phyloP scores from a whole-genome alignment of 1,139 yeast genomes.

The Suhomyces anneliseae region DNA sequence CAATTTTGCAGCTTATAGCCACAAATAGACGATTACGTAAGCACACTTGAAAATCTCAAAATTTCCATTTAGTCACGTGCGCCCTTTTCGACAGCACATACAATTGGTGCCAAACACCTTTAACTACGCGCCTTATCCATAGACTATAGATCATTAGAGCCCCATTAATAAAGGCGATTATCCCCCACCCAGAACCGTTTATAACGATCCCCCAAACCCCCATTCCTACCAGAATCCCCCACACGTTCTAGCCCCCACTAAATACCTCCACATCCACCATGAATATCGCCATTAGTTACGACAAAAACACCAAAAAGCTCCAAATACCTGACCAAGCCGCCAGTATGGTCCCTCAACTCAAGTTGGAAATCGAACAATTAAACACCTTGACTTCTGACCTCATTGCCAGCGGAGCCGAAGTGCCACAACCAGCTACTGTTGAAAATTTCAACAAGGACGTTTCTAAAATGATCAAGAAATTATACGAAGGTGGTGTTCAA shows the following conservation, averaged over 20 bases:
- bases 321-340: slow-evolving; percentile 25
- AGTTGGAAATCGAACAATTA: slow-evolving; percentile 58
- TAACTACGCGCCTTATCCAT: neutral
- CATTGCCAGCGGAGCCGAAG: slow-evolving; percentile 59
- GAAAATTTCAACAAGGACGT: slow-evolving; percentile 57
- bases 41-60: neutral
- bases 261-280: slow-evolving; percentile 10
- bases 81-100: neutral
- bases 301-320: slow-evolving; percentile 31
- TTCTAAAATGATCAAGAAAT: slow-evolving; percentile 65
- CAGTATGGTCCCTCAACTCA: slow-evolving; percentile 28
- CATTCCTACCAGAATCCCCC: neutral
- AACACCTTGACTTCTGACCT: slow-evolving; percentile 63
- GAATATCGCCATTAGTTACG: slow-evolving; percentile 28
- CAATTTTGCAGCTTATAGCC: slow-evolving; percentile 5
- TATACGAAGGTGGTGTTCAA: slow-evolving; percentile 71
- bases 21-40: slow-evolving; percentile 6
- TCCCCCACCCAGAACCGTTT: too few relatives aligned
- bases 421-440: slow-evolving; percentile 64
- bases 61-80: too few relatives aligned
- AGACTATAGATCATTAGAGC: too few relatives aligned
- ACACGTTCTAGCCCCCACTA: neutral
- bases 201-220: too few relatives aligned
- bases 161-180: too few relatives aligned
- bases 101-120: neutral